Base-by-base conservation (phyloP, 257 asterid genomes). In the Petrea volubilis region DNA sequence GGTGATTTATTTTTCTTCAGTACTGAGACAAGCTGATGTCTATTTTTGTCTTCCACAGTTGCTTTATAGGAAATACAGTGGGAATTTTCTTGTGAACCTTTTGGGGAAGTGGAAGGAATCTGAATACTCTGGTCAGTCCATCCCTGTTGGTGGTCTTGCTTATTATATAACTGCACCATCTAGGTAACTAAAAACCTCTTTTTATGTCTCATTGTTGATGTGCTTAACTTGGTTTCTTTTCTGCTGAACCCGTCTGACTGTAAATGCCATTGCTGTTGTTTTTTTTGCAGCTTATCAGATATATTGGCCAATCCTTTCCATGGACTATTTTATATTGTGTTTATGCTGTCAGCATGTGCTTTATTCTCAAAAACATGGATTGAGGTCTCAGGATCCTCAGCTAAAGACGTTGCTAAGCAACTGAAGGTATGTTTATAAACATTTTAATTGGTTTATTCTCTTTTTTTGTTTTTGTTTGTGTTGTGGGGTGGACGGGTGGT, bases 321-420 rank as follows among this genome's bases (percentile, higher is more conserved):
- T 69, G 97, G 96, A 71, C 68, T 89, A 15, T 91, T 91, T 60
- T 91, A 91, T 64, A 86, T 91, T 3, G 88, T 89, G 62, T 91
- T 89, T 67, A 91, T 91, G 97, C 83, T 91, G 60, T 85, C 97
- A 55, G 96, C 97, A 5, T 91, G 97, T 79, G 96, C 97, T 10
- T 67, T 91, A 50, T 89, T 91, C 82, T 89, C 97, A 40, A 91
- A 91, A 67, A 89, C 96, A 4, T 91, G 97, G 96, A 91, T 91
- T 60, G 97, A 89, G 83, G 97, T 91, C 57, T 91, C 97, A 7
- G 96, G 97, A 60, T 91, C 97, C 21, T 91, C 97, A 10, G 96
- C 97, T 28, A 86, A 80, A 71, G 97, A 91, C 38, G 97, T 91
- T 47, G 97, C 96, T 57, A 91, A 89, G 81, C 97, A 91, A 81